These are phyloP conservation scores for Choiromyces venosus DNA, from an alignment of 495 filamentous ascomycete genomes.

Conservation along the genomic window DNA sequence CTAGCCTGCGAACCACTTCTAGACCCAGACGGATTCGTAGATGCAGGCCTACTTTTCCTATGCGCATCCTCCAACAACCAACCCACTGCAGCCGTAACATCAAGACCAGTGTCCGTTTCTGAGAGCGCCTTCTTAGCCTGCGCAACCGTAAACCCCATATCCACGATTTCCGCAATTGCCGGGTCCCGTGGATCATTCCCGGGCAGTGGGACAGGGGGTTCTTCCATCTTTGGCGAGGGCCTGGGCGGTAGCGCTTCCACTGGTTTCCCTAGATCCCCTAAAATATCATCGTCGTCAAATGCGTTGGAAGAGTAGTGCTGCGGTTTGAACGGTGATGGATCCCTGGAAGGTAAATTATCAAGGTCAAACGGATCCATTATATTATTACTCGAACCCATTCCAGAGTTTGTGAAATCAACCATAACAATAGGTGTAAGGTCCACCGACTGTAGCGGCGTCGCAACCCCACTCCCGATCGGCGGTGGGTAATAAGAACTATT, in stretches of 20 bases:
- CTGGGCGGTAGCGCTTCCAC: conserved; percentile 64
- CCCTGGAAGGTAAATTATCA: conserved; percentile 51
- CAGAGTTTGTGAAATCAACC: not conserved
- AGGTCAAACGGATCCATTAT: conserved; percentile 67
- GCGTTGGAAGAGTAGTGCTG: conserved; percentile 43
- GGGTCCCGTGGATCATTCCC: conserved; percentile 60
- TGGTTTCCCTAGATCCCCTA: conserved; percentile 79
- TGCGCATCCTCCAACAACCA: conserved; percentile 91
- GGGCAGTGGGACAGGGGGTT: conserved; percentile 43
- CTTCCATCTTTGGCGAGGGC: conserved; percentile 32
- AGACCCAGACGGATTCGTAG: conserved; percentile 51
- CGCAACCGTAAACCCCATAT: conserved; percentile 87
- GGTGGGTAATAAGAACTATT: conserved; percentile 58
- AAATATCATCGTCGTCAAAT: conserved; percentile 69
- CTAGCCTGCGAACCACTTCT: conserved; percentile 42
- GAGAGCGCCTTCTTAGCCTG: conserved; percentile 70
- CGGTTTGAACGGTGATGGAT: conserved; percentile 44
- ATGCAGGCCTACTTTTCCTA: conserved; percentile 51
- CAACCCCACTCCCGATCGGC: conserved; percentile 36
- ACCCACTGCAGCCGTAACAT: conserved; percentile 83
- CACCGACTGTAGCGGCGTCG: not conserved
- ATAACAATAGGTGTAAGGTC: not conserved
- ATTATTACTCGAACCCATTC: not conserved
- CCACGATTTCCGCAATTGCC: conserved; percentile 82
- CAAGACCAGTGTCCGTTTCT: conserved; percentile 68